Evolutionary conservation across 2,329 filamentous ascomycete genomes (phyloP).

Genomic region (Pseudocercospora fuligena): DNA sequence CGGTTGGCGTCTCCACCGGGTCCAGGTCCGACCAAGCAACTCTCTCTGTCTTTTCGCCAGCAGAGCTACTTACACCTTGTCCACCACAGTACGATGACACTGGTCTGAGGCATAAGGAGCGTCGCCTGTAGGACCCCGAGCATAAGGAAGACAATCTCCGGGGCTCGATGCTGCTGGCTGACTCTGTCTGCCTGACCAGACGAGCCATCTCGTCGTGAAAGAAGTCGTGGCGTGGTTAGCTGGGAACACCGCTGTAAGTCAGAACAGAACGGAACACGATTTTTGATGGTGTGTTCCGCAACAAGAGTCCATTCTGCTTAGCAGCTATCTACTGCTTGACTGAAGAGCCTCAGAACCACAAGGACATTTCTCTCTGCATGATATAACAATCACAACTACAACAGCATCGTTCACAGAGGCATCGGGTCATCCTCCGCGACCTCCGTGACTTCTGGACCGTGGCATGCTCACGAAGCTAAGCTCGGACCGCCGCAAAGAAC

Average conservation of each 20-base stretch:
- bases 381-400: no score
- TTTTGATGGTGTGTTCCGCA: background rate
- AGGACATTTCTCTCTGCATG: background rate
- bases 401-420: background rate
- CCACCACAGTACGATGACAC: background rate
- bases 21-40: background rate
- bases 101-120: background rate
- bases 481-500: constrained; percentile 1
- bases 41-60: background rate
- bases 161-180: background rate
- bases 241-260: background rate
- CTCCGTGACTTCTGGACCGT: constrained; percentile 1
- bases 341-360: background rate
- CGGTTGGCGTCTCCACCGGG: constrained; percentile 1
- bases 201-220: background rate
- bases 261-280: background rate
- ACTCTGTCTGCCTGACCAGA: background rate
- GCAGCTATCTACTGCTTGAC: background rate
- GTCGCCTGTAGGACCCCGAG: background rate
- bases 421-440: background rate
- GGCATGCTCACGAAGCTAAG: background rate
- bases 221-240: constrained; percentile 1
- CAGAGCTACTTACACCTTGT: background rate
- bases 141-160: background rate
- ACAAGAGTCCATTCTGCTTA: background rate